These are phyloP conservation scores for Heteromeles arbutifolia DNA, from an alignment of 306 rosid species.

Conservation along the genomic window DNA sequence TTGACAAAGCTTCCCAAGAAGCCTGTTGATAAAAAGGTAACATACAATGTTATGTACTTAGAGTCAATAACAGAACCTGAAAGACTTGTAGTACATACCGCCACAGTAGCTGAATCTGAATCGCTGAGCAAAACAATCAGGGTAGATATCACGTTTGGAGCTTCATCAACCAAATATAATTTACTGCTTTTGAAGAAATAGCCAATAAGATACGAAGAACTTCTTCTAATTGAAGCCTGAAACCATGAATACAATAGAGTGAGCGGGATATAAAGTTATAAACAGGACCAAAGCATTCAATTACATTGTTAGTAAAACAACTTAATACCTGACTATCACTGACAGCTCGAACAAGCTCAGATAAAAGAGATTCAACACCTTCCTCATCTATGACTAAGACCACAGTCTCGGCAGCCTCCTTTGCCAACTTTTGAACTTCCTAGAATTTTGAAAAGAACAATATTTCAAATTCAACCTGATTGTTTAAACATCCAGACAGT, in stretches of 20 bases:
- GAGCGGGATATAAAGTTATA: not conserved
- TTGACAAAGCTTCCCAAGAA: slow-evolving; percentile 91
- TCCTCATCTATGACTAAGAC: slow-evolving; percentile 82
- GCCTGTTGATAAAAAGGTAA: slow-evolving; percentile 36
- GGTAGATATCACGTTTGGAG: slow-evolving; percentile 82
- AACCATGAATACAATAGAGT: slow-evolving; percentile 21
- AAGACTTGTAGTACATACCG: slow-evolving; percentile 38
- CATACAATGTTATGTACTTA: slow-evolving; percentile 8
- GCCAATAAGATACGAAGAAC: slow-evolving; percentile 75
- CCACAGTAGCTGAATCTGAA: slow-evolving; percentile 71
- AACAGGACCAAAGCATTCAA: not conserved
- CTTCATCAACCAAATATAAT: slow-evolving; percentile 88
- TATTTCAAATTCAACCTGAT: not conserved
- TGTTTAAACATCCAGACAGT: not conserved
- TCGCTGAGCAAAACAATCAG: slow-evolving; percentile 83
- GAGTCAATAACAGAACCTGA: slow-evolving; percentile 18
- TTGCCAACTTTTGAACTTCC: slow-evolving; percentile 81
- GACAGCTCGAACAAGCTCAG: slow-evolving; percentile 79
- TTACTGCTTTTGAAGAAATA: slow-evolving; percentile 90
- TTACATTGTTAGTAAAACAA: not conserved
- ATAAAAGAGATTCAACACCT: slow-evolving; percentile 74
- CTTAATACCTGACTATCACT: slow-evolving; percentile 66
- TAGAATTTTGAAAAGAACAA: slow-evolving; percentile 32
- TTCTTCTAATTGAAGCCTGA: slow-evolving; percentile 80
- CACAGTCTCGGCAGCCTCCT: slow-evolving; percentile 89